Conservation (phyloP, 2,329 filamentous ascomycete genomes). For the Colletotrichum simmondsii region DNA sequence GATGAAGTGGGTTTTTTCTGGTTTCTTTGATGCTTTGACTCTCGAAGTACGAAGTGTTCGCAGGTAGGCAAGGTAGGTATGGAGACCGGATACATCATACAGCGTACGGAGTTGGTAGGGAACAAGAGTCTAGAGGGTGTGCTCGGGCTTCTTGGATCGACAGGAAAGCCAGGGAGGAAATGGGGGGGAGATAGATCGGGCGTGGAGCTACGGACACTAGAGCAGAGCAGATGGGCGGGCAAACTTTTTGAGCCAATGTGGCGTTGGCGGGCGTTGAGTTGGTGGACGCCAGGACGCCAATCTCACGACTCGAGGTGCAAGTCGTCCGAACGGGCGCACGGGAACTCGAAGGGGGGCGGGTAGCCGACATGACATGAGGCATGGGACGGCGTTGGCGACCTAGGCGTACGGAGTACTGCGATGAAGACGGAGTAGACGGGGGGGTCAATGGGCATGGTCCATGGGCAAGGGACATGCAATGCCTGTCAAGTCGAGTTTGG, state of each 20-base stretch:
- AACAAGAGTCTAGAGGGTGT: not conserved
- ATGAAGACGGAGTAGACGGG: too few species aligned
- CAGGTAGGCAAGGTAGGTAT: too few species aligned
- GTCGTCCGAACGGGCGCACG: constrained; percentile 28
- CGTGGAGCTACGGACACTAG: not conserved
- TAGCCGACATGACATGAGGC: constrained; percentile 24
- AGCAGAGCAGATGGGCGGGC: not conserved
- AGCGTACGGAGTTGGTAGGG: not conserved
- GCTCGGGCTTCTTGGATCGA: not conserved
- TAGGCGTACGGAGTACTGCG: too few species aligned
- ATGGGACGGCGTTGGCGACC: not conserved
- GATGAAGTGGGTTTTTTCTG: not conserved
- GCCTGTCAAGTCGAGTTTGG: constrained; percentile 7
- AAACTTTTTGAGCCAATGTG: constrained; percentile 10
- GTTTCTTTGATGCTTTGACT: not conserved
- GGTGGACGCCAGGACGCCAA: constrained; percentile 25
- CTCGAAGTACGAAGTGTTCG: too few species aligned
- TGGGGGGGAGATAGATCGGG: not conserved
- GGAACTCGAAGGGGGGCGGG: constrained; percentile 19
- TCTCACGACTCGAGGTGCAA: constrained; percentile 15
- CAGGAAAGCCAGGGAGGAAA: not conserved
- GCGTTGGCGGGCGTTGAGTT: constrained; percentile 1
- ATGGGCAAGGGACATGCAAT: constrained; percentile 1
- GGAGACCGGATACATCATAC: not conserved
- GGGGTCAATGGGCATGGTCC: too few species aligned